Evolutionary conservation across 2,329 filamentous ascomycete genomes (phyloP).

Genomic region (Trichoderma citrinoviride): DNA sequence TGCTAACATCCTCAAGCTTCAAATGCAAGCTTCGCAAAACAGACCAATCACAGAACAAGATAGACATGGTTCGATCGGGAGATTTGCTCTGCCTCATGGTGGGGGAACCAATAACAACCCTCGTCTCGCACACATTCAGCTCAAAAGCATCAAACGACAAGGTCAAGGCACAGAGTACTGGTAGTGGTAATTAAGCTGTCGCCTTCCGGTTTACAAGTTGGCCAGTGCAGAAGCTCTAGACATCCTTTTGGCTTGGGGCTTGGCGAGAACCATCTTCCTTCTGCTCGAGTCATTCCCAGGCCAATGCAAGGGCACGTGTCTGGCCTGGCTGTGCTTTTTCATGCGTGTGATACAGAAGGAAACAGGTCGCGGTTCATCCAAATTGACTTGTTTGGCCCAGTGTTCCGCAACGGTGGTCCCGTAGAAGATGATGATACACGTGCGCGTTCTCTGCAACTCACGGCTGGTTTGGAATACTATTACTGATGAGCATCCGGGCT

Average conservation of each 20-base stretch:
- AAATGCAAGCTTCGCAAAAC: no score
- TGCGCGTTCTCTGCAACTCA: no score
- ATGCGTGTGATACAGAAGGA: not conserved
- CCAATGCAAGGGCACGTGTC: conserved; percentile 15
- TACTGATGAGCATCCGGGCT: no score
- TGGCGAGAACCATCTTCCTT: not conserved
- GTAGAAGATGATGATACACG: no score
- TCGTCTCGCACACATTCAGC: not conserved
- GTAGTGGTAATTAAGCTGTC: no score
- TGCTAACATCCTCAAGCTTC: no score
- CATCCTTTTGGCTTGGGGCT: not conserved
- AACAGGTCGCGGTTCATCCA: not conserved
- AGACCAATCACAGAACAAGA: no score
- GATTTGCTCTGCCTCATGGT: not conserved
- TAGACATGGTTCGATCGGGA: conserved; percentile 1
- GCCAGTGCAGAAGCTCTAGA: conserved; percentile 10
- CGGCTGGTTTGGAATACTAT: no score
- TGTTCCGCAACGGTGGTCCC: no score
- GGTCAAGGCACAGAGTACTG: not conserved
- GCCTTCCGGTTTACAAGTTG: conserved; percentile 6
- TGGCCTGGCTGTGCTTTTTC: not conserved
- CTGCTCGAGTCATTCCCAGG: not conserved
- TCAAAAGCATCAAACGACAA: not conserved
- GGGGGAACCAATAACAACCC: not conserved
- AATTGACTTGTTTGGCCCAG: not conserved